Conservation (phyloP, 257 asterid species). For the Handroanthus guayacan region DNA sequence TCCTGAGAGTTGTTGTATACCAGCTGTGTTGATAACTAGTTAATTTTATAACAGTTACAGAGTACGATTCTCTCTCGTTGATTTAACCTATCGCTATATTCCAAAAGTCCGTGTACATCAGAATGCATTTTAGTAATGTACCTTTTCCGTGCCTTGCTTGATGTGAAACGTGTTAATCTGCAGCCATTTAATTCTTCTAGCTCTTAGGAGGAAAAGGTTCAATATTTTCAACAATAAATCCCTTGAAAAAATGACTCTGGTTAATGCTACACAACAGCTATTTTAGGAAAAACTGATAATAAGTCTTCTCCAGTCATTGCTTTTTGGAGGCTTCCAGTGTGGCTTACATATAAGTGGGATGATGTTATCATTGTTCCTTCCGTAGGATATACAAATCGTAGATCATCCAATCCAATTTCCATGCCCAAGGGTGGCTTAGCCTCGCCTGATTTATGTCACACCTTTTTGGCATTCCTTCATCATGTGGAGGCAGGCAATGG, state of each 20-base stretch:
- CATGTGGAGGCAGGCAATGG: background rate
- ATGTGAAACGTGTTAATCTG: background rate
- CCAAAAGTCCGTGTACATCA: too few relatives aligned
- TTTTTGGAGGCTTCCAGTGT: background rate
- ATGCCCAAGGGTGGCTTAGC: background rate
- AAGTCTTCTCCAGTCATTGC: background rate
- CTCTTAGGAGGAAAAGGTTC: background rate
- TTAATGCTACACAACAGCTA: background rate
- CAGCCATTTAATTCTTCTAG: background rate
- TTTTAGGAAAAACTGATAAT: background rate
- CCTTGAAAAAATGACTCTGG: background rate
- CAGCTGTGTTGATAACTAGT: too few relatives aligned
- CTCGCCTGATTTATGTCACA: background rate
- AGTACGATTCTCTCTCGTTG: too few relatives aligned
- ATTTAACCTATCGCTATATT: too few relatives aligned
- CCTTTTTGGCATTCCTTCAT: background rate
- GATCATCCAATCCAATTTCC: too few relatives aligned
- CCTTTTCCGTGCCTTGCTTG: slow-evolving; percentile 3
- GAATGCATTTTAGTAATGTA: background rate
- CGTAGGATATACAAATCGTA: background rate
- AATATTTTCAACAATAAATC: background rate
- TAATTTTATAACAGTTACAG: too few relatives aligned
- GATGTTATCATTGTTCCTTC: background rate
- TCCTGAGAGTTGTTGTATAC: too few relatives aligned
- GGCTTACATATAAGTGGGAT: background rate